Evolutionary conservation across 1,284 basidiomycete genomes (phyloP).

Genomic region (Wolfiporia cocos): DNA sequence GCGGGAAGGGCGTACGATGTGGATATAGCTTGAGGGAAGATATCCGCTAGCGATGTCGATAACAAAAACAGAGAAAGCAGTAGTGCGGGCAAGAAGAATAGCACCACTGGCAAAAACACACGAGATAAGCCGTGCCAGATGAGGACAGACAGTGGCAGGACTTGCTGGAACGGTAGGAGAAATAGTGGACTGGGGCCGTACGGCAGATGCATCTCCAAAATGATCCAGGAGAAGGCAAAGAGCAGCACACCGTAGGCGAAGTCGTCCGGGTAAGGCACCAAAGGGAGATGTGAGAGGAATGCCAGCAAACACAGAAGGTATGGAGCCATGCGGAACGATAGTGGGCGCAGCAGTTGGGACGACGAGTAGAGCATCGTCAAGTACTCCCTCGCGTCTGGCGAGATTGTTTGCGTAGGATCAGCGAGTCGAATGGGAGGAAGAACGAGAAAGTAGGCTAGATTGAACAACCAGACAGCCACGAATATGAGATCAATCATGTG

Average conservation of each 20-base stretch:
- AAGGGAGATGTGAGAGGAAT: constrained; percentile 26
- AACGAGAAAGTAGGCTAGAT: constrained; percentile 39
- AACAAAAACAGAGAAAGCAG: constrained; percentile 37
- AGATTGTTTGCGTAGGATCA: constrained; percentile 15
- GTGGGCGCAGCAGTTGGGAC: constrained; percentile 24
- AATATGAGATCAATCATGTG: constrained; percentile 39
- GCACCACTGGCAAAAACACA: constrained; percentile 33
- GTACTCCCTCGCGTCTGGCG: constrained; percentile 29
- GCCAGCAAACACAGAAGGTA: constrained; percentile 28
- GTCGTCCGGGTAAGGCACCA: constrained; percentile 31
- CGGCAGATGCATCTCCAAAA: constrained; percentile 39
- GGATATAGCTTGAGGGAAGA: constrained; percentile 16
- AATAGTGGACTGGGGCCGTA: constrained; percentile 36
- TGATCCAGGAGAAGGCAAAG: constrained; percentile 32
- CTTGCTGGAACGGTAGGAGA: constrained; percentile 29
- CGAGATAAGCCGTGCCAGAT: constrained; percentile 30
- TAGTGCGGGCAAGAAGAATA: constrained; percentile 43
- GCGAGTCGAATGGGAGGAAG: constrained; percentile 31
- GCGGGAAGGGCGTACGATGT: constrained; percentile 19
- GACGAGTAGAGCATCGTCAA: constrained; percentile 32
- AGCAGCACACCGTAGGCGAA: constrained; percentile 35
- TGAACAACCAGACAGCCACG: constrained; percentile 32
- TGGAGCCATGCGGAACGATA: constrained; percentile 18
- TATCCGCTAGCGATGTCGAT: constrained; percentile 35
- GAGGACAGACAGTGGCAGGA: constrained; percentile 40